Evolutionary conservation across 306 rosid genomes (phyloP).

Genomic region (Medicago lupulina): DNA sequence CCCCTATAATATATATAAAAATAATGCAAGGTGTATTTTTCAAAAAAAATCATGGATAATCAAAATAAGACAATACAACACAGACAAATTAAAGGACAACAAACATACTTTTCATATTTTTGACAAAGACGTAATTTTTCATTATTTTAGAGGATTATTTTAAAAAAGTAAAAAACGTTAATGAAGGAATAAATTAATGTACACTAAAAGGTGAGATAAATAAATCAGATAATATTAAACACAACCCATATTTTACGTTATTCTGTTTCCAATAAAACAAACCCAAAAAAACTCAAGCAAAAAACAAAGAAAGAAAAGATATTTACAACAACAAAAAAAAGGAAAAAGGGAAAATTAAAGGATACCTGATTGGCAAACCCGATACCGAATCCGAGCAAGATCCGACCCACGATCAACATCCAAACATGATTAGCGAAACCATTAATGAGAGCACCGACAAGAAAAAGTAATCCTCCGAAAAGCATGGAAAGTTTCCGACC

Average conservation of each 20-base stretch:
- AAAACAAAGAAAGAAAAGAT: too few relatives aligned
- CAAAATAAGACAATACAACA: background rate
- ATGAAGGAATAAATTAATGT: background rate
- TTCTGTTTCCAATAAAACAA: constrained; percentile 12
- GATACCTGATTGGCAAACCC: constrained; percentile 93
- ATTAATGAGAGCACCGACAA: constrained; percentile 75
- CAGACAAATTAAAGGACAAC: constrained; percentile 39
- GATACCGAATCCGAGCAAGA: constrained; percentile 91
- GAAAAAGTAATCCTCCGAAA: constrained; percentile 78
- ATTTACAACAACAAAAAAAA: background rate
- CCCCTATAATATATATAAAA: too few relatives aligned
- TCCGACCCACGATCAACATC: constrained; percentile 90
- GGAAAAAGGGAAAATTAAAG: background rate
- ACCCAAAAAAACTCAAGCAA: background rate
- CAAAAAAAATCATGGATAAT: background rate
- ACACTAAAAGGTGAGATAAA: too few relatives aligned
- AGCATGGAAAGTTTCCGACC: constrained; percentile 86
- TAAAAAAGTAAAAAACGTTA: background rate
- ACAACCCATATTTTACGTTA: background rate
- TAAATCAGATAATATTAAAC: constrained; percentile 30
- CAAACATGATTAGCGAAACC: constrained; percentile 64
- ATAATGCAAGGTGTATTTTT: background rate
- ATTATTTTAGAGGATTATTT: background rate
- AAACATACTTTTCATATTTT: background rate
- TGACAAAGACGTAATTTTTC: background rate